phyloP scores from a whole-genome alignment of 306 rosid genomes.

The Hippophae gyantsensis region DNA sequence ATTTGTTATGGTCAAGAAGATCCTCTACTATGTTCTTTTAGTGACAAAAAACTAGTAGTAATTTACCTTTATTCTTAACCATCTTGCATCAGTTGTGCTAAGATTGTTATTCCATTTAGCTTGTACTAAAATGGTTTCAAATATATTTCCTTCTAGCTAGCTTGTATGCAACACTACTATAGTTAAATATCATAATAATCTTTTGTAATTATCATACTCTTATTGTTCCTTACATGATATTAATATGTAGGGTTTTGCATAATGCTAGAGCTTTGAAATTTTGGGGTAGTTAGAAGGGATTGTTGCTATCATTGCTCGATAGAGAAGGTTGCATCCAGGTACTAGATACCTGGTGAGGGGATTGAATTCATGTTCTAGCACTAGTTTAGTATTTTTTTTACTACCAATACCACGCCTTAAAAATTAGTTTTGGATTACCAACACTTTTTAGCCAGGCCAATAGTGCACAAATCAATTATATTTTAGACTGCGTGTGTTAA shows the following conservation, averaged over 20 bases:
- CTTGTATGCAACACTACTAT: neutral
- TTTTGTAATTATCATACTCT: neutral
- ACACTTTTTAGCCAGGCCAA: no score
- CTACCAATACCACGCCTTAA: no score
- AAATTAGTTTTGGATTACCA: no score
- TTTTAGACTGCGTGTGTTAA: no score
- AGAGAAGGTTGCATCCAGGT: slow-evolving; percentile 97
- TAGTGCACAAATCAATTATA: no score
- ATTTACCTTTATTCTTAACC: no score
- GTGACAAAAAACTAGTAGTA: no score
- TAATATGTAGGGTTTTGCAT: slow-evolving; percentile 25
- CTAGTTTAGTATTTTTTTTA: neutral
- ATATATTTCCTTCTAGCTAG: neutral
- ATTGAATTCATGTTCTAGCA: slow-evolving; percentile 65
- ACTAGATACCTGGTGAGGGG: slow-evolving; percentile 98
- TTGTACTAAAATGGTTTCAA: no score
- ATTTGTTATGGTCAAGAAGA: no score
- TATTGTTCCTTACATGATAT: slow-evolving; percentile 44
- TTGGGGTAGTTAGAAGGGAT: slow-evolving; percentile 79
- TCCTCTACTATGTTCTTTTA: no score
- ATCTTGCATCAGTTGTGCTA: no score
- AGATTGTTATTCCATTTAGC: no score
- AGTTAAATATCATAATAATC: neutral
- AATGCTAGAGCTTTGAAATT: slow-evolving; percentile 69
- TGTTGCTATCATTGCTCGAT: slow-evolving; percentile 81